Evolutionary conservation across 1,284 basidiomycete species (phyloP), one percentile per base, ranked within the genome.

Genomic region (Phellopilus nigrolimitatus): DNA sequence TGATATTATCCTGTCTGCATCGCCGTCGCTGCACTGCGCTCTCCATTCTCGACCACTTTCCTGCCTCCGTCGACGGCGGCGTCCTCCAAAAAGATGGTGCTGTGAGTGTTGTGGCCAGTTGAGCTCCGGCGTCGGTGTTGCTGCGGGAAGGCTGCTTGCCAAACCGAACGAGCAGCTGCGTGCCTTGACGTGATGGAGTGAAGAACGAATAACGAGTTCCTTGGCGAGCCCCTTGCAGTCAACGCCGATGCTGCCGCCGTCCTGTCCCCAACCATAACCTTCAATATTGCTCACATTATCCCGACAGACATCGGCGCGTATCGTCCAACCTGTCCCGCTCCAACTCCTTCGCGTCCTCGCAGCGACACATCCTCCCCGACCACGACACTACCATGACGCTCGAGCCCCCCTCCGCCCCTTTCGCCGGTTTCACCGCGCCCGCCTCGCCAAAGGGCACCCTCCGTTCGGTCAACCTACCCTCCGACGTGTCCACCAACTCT

Each of bases 361-460:
- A 47, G 19, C 51, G 40, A n/a, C 51, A 48, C 40, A 48, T 53
- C 8, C 46, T 53, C 22, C 36, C 24, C 13, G 50, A 33, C 34
- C 27, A 46, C 19, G 50, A 46, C 24, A 21, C 15, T 12, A 27
- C 21, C 22, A 25, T 40, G 27, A 17, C 22, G 9, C 39, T 52
- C 27, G 50, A 52, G 17, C 50, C 50, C 4, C 50, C 50, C 15
- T 8, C 17, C 15, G 50, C 37, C 1, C 50, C 50, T 15, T 52
- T 52, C 50, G 37, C 50, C n/a, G 43, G 43, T 24, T 27, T 25
- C 15, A n/a, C 36, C 6, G 22, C 38, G 7, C 43, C 27, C 1
- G 37, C 5, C 12, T 47, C 51, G 21, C 51, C 45, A 3, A 42
- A 31, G 22, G 40, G 46, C 38, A 34, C 30, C 33, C 17, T 37